These are phyloP conservation scores for Porcisia hertigi DNA, from an alignment of 208 protist genomes.

Conservation along the genomic window DNA sequence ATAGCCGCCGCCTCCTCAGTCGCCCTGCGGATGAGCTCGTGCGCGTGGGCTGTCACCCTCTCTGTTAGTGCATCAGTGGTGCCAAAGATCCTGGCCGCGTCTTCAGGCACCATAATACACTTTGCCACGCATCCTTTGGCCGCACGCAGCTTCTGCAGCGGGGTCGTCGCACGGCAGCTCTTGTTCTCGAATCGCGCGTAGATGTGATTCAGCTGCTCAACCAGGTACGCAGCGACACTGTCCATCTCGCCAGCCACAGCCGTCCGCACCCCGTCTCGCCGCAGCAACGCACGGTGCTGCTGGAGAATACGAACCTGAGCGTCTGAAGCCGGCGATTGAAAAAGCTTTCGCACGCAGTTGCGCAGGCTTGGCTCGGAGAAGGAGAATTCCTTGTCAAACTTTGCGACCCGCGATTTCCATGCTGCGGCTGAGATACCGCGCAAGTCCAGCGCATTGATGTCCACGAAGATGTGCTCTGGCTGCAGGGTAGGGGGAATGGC, in stretches of 20 bases:
- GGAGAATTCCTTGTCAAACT: constrained; percentile 84
- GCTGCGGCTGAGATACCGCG: constrained; percentile 31
- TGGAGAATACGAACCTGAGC: constrained; percentile 47
- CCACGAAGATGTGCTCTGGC: constrained; percentile 80
- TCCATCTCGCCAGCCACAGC: constrained; percentile 60
- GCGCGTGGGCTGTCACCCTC: constrained; percentile 39
- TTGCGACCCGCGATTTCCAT: constrained; percentile 62
- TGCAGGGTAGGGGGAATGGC: constrained; percentile 49
- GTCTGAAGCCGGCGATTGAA: constrained; percentile 35
- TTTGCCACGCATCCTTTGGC: constrained; percentile 66
- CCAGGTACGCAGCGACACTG: constrained; percentile 46
- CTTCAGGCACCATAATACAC: constrained; percentile 56
- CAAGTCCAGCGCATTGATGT: constrained; percentile 65
- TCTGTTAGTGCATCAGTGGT: constrained; percentile 33
- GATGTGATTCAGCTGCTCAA: constrained; percentile 59
- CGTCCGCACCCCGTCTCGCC: constrained; percentile 46
- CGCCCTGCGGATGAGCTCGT: constrained; percentile 34
- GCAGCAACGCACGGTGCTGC: constrained; percentile 63
- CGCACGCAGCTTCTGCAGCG: constrained; percentile 66
- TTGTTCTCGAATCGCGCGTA: constrained; percentile 67
- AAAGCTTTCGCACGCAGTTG: constrained; percentile 62
- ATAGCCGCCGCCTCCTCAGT: constrained; percentile 24
- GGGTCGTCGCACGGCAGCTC: constrained; percentile 55
- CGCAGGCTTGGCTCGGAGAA: constrained; percentile 80
- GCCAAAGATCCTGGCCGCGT: constrained; percentile 63